Evolutionary conservation across 257 asterid genomes (phyloP).

Genomic region (Prunella vulgaris): DNA sequence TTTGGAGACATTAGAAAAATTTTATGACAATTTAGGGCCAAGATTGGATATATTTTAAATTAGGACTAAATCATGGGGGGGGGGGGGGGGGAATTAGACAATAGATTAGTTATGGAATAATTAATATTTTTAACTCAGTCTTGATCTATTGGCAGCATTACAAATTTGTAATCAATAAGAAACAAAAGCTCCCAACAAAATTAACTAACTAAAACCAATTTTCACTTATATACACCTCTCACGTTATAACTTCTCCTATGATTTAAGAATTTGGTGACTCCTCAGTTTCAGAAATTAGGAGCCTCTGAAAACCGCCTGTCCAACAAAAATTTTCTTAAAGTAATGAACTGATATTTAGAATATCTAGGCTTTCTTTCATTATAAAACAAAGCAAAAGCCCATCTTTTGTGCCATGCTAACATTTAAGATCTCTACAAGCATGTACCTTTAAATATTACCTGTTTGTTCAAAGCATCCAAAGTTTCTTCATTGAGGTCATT

Average conservation of each 20-base stretch:
- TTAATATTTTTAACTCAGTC: too few relatives aligned
- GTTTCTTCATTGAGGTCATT: constrained; percentile 98
- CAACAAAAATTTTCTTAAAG: not conserved
- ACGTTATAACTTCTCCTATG: too few relatives aligned
- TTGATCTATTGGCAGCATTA: not conserved
- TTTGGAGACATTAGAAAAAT: too few relatives aligned
- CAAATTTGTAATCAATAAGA: not conserved
- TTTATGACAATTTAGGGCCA: too few relatives aligned
- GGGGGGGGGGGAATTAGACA: too few relatives aligned
- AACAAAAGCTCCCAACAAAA: not conserved
- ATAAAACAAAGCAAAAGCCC: not conserved
- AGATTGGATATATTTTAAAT: too few relatives aligned
- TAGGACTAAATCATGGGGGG: too few relatives aligned
- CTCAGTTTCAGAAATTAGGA: not conserved
- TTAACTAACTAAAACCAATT: not conserved
- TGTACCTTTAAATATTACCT: constrained; percentile 38
- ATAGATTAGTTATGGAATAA: too few relatives aligned
- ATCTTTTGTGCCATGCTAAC: not conserved
- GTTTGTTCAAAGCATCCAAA: constrained; percentile 90
- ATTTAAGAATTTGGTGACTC: not conserved
- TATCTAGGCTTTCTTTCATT: not conserved
- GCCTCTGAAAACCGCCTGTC: not conserved
- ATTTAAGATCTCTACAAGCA: not conserved
- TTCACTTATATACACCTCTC: not conserved
- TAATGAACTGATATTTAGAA: not conserved